Percentiles rank a stretch among this genome's conserved stretches.
phyloP scores from a whole-genome alignment of 441 rosid species.

The Omphalea diandra region DNA sequence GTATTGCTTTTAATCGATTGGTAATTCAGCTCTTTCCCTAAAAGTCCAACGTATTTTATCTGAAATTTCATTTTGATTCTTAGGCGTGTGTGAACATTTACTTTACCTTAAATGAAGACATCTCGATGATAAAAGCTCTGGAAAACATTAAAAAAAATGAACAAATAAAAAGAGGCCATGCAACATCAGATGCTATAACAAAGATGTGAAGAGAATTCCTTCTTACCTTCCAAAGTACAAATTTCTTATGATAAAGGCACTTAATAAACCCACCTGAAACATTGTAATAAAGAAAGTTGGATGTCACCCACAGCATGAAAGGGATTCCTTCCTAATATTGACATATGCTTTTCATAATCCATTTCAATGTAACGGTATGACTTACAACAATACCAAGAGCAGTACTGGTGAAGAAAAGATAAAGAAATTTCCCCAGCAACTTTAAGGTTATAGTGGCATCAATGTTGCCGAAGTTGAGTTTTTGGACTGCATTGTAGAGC shows the following conservation, averaged over 20 bases:
- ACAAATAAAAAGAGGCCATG: not conserved
- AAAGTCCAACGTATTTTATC: too few species aligned
- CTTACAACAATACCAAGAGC: constrained; percentile 63
- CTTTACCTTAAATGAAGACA: constrained; percentile 1
- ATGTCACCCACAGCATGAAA: too few species aligned
- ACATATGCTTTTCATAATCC: not conserved
- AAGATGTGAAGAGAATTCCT: not conserved
- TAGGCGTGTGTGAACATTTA: not conserved
- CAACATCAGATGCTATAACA: constrained; percentile 11
- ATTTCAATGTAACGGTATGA: constrained; percentile 19
- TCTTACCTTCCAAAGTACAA: constrained; percentile 70
- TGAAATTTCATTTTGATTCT: not conserved
- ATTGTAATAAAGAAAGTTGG: constrained; percentile 21
- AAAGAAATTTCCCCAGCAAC: constrained; percentile 64
- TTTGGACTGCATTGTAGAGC: constrained; percentile 63
- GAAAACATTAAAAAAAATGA: not conserved
- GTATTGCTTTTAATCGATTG: too few species aligned
- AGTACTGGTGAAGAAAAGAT: constrained; percentile 63
- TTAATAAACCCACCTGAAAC: constrained; percentile 60
- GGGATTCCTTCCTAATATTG: too few species aligned
- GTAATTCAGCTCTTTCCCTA: too few species aligned
- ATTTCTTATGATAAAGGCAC: constrained; percentile 69
- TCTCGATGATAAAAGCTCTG: not conserved
- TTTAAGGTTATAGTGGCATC: constrained; percentile 36
- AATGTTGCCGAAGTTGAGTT: constrained; percentile 38